Base-by-base conservation (phyloP, 805 yeast species). In the Teunomyces cretensis region DNA sequence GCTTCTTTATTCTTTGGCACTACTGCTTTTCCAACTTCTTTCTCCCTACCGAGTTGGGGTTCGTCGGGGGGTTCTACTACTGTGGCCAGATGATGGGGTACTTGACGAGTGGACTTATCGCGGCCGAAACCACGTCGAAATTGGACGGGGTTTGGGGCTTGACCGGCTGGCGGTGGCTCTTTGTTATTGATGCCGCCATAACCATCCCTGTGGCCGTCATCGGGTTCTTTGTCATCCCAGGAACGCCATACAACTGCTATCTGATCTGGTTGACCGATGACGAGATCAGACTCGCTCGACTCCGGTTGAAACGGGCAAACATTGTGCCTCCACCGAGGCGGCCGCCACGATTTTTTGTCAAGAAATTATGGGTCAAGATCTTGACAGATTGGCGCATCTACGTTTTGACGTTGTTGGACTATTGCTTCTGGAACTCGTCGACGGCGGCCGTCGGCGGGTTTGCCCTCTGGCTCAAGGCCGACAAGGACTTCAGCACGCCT, bases 181-280 rank as follows among this genome's bases (percentile, higher is more conserved):
- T 60, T 42, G 48, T 61, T 4, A 52, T 61, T n/a, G 64, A 60
- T 44, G 62, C 59, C 4, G 13, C 47, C 6, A 52, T 60, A 5
- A 52, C 64, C 4, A 45, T 57, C 11, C 56, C 48, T 6, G 53
- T 58, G 9, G 62, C 57, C 1, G 24, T 55, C 14, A 28, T 56
- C 13, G 57, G 54, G 1, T 40, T 58, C 22, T 46, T 53, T 31
- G 47, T 54, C 47, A 51, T 52, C 26, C 65, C 70, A 13, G 62
- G 62, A 1, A 55, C 61, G 5, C 64, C 65, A 3, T 41, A 50
- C 30, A 49, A 49, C 33, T 75, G 83, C 55, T 75, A 77, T 44
- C 76, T 82, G 2, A 59, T 75, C 16, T 79, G 72, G 53, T 58
- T 82, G 19, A 70, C 80, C 0, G 83, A 80, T 50, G 81, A 78